A percentile compares a stretch with the other conserved stretches of the same genome.
phyloP scores from a whole-genome alignment of 2,329 filamentous ascomycete genomes.

The Chaetoscypha palmicola region DNA sequence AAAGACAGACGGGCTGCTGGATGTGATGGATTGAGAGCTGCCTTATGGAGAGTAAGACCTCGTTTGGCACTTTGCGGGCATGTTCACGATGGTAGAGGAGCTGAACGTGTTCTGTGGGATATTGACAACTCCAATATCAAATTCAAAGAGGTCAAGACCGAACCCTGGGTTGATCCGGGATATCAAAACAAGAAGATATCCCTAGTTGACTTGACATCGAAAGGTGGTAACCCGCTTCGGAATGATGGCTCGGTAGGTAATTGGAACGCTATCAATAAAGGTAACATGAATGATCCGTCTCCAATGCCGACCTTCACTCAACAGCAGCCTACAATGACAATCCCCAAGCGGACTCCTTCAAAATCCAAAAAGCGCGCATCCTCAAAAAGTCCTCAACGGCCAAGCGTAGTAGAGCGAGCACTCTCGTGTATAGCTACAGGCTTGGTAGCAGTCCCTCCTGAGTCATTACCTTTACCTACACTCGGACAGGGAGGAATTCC shows the following conservation, averaged over 20 bases:
- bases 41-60: constrained; percentile 55
- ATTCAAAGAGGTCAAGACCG: constrained; percentile 39
- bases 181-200: constrained; percentile 51
- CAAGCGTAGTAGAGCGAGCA: constrained; percentile 6
- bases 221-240: constrained; percentile 35
- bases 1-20: constrained; percentile 40
- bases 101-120: constrained; percentile 56
- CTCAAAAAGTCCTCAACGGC: background rate
- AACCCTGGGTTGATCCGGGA: constrained; percentile 54
- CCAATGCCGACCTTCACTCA: background rate
- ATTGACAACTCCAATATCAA: constrained; percentile 33
- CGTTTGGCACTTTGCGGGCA: constrained; percentile 64
- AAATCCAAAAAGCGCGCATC: background rate
- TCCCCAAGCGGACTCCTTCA: background rate
- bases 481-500: constrained; percentile 37
- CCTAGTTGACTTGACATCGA: constrained; percentile 52
- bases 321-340: background rate
- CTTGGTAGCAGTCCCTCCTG: constrained; percentile 12
- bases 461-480: constrained; percentile 22
- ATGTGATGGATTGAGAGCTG: constrained; percentile 51
- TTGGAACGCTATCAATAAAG: background rate
- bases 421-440: constrained; percentile 9
- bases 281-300: background rate
- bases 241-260: constrained; percentile 36
- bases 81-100: constrained; percentile 61